Evolutionary conservation across 352 stramenopile genomes (phyloP).

Genomic region (Pilasporangium apinafurcum): DNA sequence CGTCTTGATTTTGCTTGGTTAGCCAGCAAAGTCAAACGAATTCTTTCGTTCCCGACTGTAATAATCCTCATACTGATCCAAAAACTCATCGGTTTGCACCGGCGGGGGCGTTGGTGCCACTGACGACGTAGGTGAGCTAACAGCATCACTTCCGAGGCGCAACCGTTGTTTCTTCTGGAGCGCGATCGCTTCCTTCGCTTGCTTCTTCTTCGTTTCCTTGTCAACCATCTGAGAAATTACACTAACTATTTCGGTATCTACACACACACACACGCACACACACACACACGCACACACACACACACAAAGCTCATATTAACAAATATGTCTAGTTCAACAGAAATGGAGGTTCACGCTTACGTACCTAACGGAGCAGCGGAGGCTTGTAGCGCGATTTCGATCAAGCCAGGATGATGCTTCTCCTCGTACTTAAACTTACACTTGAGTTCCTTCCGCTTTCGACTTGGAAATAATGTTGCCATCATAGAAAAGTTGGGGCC

Average conservation of each 20-base stretch:
- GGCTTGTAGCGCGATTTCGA: constrained; percentile 75
- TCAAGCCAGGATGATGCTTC: constrained; percentile 63
- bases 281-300: too few relatives aligned
- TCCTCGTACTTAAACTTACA: constrained; percentile 87
- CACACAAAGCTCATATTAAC: background rate
- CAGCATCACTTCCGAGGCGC: constrained; percentile 4
- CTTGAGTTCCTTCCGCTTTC: constrained; percentile 80
- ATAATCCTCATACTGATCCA: constrained; percentile 43
- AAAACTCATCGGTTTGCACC: constrained; percentile 35
- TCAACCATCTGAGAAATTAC: constrained; percentile 77
- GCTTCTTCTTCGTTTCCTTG: constrained; percentile 57
- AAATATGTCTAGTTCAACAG: too few relatives aligned
- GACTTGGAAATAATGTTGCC: constrained; percentile 75
- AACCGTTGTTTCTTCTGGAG: constrained; percentile 18
- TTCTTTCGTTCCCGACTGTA: constrained; percentile 33
- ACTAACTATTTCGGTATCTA: constrained; percentile 76
- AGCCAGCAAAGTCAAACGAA: constrained; percentile 71
- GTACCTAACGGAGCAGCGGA: constrained; percentile 54
- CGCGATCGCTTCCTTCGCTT: constrained; percentile 24
- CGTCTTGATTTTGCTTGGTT: constrained; percentile 1
- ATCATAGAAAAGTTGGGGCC: constrained; percentile 86
- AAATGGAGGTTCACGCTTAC: too few relatives aligned
- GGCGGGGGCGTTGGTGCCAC: constrained; percentile 9
- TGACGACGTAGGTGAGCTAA: constrained; percentile 21
- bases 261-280: too few relatives aligned